Base-by-base conservation (phyloP, 176 grass and related monocot species). In the Juncus effusus region DNA sequence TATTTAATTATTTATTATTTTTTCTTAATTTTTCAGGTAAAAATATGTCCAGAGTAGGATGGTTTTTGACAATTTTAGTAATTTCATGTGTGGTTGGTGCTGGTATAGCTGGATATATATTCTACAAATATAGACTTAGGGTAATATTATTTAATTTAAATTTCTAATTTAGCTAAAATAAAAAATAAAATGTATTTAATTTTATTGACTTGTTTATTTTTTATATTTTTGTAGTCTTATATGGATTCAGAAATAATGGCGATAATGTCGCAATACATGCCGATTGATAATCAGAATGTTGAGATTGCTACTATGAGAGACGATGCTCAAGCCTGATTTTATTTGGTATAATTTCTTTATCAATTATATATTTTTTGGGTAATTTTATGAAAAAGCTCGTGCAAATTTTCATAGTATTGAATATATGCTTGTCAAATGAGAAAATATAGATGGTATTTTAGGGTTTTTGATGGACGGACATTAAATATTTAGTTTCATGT, bases 251-350 rank as follows among this genome's bases (percentile, higher is more conserved):
- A 93, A 37, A 79, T 93, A 7, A 79, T 86, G 83, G 75, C 83
- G 8, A 97, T 99, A 65, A 99, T 93, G 88, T 91, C 85, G 11
- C 85, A 93, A 52, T 99, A 90, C 83, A 93, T 93, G 94, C 89
- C 94, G 10, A 76, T 93, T 0, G 89, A 99, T 38, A 76, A 63
- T 58, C 76, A 86, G 9, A 71, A 89, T 10, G 65, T 67, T 13
- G 88, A 89, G 67, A 82, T 59, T 45, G 65, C 77, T 40, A 76
- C 83, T 61, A 35, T 99, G 13, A 65, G 80, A 83, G 89, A 87
- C 35, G 64, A 83, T 39, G 51, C 36, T 49, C 63, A 77, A 13
- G 69, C 83, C 0, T 90, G 83, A 50, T 2, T 37, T 13, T 11
- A 16, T 14, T 65, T 74, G 8, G 74, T 69, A 40, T 6, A 5